Evolutionary conservation across 768 basidiomycete genomes (phyloP), one percentile per base, ranked within the genome.

Genomic region (Pholiota microspora): DNA sequence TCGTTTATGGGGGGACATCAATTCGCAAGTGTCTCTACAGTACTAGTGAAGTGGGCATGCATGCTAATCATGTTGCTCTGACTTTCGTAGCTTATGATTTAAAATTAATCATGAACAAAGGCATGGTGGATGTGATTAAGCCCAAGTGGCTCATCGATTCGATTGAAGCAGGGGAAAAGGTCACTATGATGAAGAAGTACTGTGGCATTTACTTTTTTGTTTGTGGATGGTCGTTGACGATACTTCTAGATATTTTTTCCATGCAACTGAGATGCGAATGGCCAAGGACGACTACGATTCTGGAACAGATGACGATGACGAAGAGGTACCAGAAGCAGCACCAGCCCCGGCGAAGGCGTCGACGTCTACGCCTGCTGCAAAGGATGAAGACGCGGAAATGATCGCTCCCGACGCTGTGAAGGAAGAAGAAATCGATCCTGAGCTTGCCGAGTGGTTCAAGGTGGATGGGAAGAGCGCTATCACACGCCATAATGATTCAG

Each of bases 61-160:
- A n/a, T n/a, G n/a, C n/a, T n/a, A n/a, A n/a, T n/a, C n/a, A n/a
- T n/a, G n/a, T n/a, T n/a, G n/a, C n/a, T n/a, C n/a, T 34, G 25
- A 16, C 35, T 34, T 42, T 27, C 13, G 54, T 51, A 91, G 89
- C 87, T 0, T 88, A 86, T 61, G 84, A 89, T 60, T 73, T 92
- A 60, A 86, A 82, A 66, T 68, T 83, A 51, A 69, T 89, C 52
- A 85, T 92, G 48, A 77, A 86, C 53, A 91, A 89, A 62, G 86
- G 78, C 3, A 73, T 76, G 0, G 73, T 84, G 52, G 87, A 92
- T 58, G 83, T 96, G 47, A 72, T 96, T 55, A 85, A 80, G 52
- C 92, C 95, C 0, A 71, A 79, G 25, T 98, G 94, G 94, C 74
- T 98, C 51, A 64, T 76, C 32, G 90, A 94, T 63, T 94, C 87